phyloP scores from a whole-genome alignment of 1,139 yeast species.

The Yamadazyma pseudoaaseri region DNA sequence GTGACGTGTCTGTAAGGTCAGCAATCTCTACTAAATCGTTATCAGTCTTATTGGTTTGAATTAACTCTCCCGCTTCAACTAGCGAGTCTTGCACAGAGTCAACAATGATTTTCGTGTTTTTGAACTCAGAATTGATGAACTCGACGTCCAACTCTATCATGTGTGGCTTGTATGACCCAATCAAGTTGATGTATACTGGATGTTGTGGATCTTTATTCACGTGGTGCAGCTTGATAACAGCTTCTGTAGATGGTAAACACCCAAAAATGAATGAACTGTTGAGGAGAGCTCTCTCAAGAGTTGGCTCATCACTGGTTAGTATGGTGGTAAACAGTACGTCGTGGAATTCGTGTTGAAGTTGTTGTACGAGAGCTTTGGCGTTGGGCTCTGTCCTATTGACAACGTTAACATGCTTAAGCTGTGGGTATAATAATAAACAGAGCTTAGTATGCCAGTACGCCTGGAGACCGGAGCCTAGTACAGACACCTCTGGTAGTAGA shows the following conservation, averaged over 20 bases:
- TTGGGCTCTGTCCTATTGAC: constrained; percentile 47
- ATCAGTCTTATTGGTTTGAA: constrained; percentile 38
- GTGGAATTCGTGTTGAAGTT: constrained; percentile 25
- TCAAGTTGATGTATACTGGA: constrained; percentile 52
- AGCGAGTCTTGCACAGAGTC: constrained; percentile 59
- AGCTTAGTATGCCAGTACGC: constrained; percentile 64
- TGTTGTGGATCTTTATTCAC: constrained; percentile 27
- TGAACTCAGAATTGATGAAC: constrained; percentile 31
- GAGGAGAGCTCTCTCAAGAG: constrained; percentile 17
- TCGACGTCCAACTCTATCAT: constrained; percentile 62
- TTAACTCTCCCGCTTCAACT: constrained; percentile 65
- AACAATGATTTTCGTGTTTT: constrained; percentile 43
- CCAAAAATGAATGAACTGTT: constrained; percentile 51
- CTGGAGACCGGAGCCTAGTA: constrained; percentile 68
- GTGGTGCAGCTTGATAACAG: constrained; percentile 38
- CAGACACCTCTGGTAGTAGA: constrained; percentile 31
- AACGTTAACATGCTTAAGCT: constrained; percentile 35
- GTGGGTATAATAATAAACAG: constrained; percentile 40
- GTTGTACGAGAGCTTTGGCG: constrained; percentile 29
- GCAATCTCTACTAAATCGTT: constrained; percentile 46
- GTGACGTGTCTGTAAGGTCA: constrained; percentile 14
- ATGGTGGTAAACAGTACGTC: constrained; percentile 20
- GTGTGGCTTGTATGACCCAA: constrained; percentile 69
- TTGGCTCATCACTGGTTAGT: constrained; percentile 18
- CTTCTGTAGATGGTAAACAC: constrained; percentile 56